phyloP scores from a whole-genome alignment of 1,139 yeast species.

The Candida labiduridarum region DNA sequence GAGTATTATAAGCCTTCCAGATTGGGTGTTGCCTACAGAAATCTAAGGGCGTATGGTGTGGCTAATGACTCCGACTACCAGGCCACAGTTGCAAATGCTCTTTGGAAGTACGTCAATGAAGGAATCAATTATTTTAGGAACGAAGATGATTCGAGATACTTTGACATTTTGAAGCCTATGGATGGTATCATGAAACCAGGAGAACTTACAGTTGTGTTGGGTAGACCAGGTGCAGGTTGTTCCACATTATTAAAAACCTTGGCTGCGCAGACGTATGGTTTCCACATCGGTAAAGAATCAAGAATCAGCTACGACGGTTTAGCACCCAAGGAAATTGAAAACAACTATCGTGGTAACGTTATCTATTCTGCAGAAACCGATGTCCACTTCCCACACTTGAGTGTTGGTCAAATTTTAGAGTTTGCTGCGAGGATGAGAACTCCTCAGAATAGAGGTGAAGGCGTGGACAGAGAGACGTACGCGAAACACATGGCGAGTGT shows the following conservation, averaged over 20 bases:
- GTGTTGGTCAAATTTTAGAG: conserved; percentile 54
- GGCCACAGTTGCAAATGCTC: conserved; percentile 62
- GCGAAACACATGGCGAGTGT: too few relatives aligned
- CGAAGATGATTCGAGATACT: too few relatives aligned
- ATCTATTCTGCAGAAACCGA: conserved; percentile 57
- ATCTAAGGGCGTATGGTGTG: conserved; percentile 72
- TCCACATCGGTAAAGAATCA: conserved; percentile 47
- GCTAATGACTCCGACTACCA: too few relatives aligned
- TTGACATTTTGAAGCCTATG: conserved; percentile 38
- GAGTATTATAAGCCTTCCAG: conserved; percentile 58
- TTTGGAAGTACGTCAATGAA: conserved; percentile 23
- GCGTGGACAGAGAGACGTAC: too few relatives aligned
- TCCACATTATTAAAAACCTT: conserved; percentile 36
- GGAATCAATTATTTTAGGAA: conserved; percentile 34
- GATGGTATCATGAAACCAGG: conserved; percentile 36
- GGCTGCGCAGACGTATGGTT: conserved; percentile 34
- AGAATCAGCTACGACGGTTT: conserved; percentile 38
- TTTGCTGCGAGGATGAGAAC: conserved; percentile 48
- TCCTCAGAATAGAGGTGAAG: too few relatives aligned
- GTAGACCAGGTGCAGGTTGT: conserved; percentile 42
- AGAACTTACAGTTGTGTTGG: conserved; percentile 38
- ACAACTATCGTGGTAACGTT: conserved; percentile 52
- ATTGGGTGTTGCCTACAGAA: conserved; percentile 68
- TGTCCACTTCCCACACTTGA: conserved; percentile 54
- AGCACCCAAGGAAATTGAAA: conserved; percentile 43